phyloP scores from a whole-genome alignment of 495 filamentous ascomycete genomes.

The Penicillium arizonense region DNA sequence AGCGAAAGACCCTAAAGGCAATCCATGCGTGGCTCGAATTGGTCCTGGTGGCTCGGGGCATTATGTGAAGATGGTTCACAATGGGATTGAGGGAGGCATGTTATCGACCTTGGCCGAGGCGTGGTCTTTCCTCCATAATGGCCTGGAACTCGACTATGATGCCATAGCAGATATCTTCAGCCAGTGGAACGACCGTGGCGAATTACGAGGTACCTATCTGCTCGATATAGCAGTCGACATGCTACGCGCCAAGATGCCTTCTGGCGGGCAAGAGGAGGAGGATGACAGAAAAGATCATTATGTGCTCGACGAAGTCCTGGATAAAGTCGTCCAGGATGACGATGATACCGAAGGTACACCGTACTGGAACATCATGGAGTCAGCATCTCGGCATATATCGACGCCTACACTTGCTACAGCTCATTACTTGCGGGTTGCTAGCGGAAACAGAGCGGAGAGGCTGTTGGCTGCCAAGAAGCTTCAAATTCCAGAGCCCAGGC shows the following conservation, averaged over 20 bases:
- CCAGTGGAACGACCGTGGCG: constrained; percentile 57
- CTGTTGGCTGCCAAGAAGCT: constrained; percentile 42
- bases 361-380: constrained; percentile 61
- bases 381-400: constrained; percentile 59
- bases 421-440: constrained; percentile 65
- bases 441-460: constrained; percentile 57
- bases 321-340: constrained; percentile 74
- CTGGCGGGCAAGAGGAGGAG: constrained; percentile 39
- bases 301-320: constrained; percentile 63
- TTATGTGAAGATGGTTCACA: constrained; percentile 77
- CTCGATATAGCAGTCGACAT: constrained; percentile 65
- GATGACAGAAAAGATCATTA: constrained; percentile 34
- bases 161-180: constrained; percentile 60
- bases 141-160: constrained; percentile 58
- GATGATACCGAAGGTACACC: constrained; percentile 68
- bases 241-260: constrained; percentile 43
- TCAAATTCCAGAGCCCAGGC: constrained; percentile 39
- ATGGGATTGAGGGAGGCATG: constrained; percentile 74
- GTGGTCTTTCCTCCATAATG: constrained; percentile 60
- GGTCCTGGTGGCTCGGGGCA: constrained; percentile 64
- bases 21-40: constrained; percentile 59
- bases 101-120: constrained; percentile 58
- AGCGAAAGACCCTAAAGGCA: constrained; percentile 57
- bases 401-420: constrained; percentile 61
- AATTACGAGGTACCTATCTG: constrained; percentile 59